phyloP scores from a whole-genome alignment of 2,329 filamentous ascomycete genomes.

The Elsinoe necatrix region DNA sequence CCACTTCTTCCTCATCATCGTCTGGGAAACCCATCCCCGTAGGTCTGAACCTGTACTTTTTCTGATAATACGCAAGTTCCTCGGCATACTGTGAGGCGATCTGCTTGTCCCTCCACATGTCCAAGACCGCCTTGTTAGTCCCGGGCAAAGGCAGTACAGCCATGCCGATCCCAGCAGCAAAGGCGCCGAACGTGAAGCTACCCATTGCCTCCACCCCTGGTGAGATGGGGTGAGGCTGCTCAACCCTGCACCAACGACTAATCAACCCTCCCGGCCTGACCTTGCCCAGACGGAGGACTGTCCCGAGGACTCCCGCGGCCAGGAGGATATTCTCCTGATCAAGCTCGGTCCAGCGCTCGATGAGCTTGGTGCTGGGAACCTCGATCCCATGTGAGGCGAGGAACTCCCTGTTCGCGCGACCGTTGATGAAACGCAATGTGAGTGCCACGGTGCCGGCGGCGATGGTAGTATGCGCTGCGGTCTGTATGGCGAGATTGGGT shows the following conservation, averaged over 20 bases:
- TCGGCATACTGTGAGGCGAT: background rate
- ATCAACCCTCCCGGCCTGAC: constrained; percentile 13
- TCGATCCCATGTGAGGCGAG: constrained; percentile 17
- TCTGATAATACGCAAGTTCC: background rate
- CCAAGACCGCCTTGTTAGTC: background rate
- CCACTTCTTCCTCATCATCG: background rate
- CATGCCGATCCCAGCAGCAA: background rate
- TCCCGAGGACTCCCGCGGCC: constrained; percentile 10
- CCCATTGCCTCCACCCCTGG: constrained; percentile 1
- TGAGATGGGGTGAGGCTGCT: background rate
- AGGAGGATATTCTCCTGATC: constrained; percentile 18
- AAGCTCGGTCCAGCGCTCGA: constrained; percentile 15
- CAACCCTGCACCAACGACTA: constrained; percentile 15
- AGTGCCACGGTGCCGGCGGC: background rate
- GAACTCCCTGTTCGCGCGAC: constrained; percentile 15
- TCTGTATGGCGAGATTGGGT: constrained; percentile 10
- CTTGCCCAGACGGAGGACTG: constrained; percentile 3
- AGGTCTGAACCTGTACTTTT: background rate
- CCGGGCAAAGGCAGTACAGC: background rate
- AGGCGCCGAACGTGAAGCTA: constrained; percentile 13
- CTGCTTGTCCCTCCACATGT: background rate
- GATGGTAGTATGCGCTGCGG: constrained; percentile 12
- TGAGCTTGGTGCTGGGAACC: constrained; percentile 14
- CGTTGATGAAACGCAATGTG: background rate
- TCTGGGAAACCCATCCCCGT: background rate